Conservation (phyloP, 345 rosid genomes). For the Populus deltoides region DNA sequence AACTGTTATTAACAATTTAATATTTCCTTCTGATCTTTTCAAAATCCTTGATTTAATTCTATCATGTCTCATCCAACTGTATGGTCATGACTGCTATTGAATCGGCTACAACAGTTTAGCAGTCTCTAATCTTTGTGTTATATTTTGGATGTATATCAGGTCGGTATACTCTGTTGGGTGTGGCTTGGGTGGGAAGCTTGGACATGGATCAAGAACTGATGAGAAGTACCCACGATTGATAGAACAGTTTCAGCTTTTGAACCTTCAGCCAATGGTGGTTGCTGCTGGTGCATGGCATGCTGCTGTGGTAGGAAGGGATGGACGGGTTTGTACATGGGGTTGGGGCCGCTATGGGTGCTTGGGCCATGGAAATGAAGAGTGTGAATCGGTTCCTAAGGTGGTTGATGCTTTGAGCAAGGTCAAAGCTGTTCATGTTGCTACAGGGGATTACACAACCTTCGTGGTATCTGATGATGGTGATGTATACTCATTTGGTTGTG, state of each 20-base stretch:
- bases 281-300: conserved; percentile 99
- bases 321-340: conserved; percentile 96
- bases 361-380: conserved; percentile 91
- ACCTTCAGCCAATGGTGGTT: conserved; percentile 79
- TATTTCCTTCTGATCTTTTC: not conserved
- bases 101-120: not conserved
- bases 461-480: conserved; percentile 85
- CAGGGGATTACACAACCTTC: conserved; percentile 91
- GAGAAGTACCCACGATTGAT: conserved; percentile 89
- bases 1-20: not conserved
- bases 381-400: conserved; percentile 72
- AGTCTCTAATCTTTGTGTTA: conserved; percentile 8
- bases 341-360: conserved; percentile 96
- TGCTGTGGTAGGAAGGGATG: conserved; percentile 89
- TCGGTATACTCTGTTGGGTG: conserved; percentile 97
- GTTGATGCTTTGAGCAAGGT: conserved; percentile 64
- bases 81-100: not conserved
- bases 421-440: conserved; percentile 82
- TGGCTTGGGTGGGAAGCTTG: conserved; percentile 97
- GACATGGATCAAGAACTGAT: conserved; percentile 70
- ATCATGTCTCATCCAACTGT: not conserved
- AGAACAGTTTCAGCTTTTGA: conserved; percentile 65
- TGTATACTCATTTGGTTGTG: conserved; percentile 93
- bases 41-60: not conserved
- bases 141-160: conserved; percentile 42